phyloP scores from a whole-genome alignment of 306 rosid genomes.

The Hylodesmum podocarpum region DNA sequence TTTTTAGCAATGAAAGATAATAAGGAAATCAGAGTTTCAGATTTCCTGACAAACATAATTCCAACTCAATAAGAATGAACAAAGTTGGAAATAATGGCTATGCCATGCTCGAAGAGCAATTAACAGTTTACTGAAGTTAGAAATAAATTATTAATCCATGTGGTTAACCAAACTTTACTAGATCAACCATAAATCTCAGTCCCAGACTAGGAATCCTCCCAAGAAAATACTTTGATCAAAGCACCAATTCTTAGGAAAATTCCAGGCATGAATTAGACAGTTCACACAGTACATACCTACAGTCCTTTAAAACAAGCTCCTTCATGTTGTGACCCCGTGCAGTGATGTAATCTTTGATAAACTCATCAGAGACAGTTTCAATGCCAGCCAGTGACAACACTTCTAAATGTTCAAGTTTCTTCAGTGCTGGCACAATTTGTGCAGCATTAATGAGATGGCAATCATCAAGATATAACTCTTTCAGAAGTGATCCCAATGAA shows the following conservation, averaged over 20 bases:
- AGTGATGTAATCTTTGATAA: conserved; percentile 46
- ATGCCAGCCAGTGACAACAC: conserved; percentile 72
- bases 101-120: background rate
- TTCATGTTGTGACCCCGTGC: conserved; percentile 60
- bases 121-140: background rate
- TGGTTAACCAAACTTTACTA: background rate
- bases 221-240: background rate
- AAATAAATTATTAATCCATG: background rate
- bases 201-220: background rate
- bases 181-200: background rate
- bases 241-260: conserved; percentile 4
- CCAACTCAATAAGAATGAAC: background rate
- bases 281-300: conserved; percentile 57
- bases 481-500: conserved; percentile 62
- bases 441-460: conserved; percentile 54
- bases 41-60: conserved; percentile 8
- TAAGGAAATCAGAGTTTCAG: background rate
- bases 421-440: conserved; percentile 51
- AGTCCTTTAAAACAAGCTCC: conserved; percentile 74
- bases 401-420: conserved; percentile 60
- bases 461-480: conserved; percentile 73
- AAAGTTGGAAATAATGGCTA: background rate
- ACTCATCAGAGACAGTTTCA: conserved; percentile 49
- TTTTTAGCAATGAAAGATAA: background rate
- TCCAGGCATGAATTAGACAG: background rate